Evolutionary conservation across 306 rosid genomes (phyloP).

Genomic region (Fragaria nilgerrensis): DNA sequence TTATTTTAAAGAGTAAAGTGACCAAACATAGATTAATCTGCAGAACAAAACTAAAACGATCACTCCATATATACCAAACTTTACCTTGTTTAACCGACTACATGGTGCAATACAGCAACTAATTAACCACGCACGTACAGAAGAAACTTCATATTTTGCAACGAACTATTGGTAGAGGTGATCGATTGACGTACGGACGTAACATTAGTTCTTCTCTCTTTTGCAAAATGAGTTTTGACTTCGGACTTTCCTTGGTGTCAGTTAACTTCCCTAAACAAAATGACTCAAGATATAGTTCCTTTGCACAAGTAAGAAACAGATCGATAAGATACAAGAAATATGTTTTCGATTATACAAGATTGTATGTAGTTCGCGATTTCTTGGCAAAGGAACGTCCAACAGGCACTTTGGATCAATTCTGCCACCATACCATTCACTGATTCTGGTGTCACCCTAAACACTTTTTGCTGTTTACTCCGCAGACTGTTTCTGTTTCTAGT

Average conservation of each 20-base stretch:
- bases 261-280: background rate
- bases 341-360: no score
- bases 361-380: no score
- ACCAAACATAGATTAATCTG: background rate
- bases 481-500: no score
- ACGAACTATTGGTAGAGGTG: background rate
- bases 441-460: no score
- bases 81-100: background rate
- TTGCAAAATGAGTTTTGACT: background rate
- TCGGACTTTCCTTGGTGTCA: background rate
- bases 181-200: no score
- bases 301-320: background rate
- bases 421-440: background rate
- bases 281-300: background rate
- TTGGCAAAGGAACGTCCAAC: no score
- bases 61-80: background rate
- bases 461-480: no score
- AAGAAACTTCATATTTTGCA: no score
- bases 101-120: no score
- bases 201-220: background rate
- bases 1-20: background rate
- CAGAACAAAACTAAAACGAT: background rate
- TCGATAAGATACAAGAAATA: no score
- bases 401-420: background rate
- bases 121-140: no score